A percentile compares a stretch with the other conserved stretches of the same genome.
Evolutionary conservation across 345 rosid genomes (phyloP).

Genomic region (Triadica sebifera): DNA sequence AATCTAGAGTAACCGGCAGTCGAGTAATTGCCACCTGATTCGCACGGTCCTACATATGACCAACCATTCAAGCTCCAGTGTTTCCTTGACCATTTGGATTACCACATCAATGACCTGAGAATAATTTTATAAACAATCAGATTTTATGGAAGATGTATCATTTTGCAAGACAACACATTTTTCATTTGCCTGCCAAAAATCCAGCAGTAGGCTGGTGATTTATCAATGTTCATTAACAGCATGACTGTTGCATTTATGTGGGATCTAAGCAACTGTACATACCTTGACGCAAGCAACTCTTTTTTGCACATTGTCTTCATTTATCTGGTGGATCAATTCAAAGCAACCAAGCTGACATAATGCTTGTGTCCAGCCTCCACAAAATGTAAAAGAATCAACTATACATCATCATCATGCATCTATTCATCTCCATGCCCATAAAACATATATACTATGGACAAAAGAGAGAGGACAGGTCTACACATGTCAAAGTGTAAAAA

Average conservation of each 20-base stretch:
- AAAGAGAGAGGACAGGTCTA: background rate
- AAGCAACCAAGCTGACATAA: background rate
- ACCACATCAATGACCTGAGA: background rate
- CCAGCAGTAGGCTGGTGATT: too few relatives aligned
- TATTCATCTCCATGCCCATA: background rate
- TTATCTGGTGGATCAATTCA: background rate
- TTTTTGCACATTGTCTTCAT: background rate
- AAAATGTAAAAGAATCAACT: background rate
- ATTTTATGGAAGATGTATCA: background rate
- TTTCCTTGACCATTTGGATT: background rate
- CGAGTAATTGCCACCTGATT: background rate
- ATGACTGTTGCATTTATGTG: background rate
- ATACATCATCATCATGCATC: background rate
- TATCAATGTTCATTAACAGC: background rate
- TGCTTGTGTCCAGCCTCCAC: background rate
- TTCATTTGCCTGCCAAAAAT: background rate
- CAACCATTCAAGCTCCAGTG: background rate
- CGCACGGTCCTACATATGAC: background rate
- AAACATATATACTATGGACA: background rate
- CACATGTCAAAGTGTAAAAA: conserved; percentile 2
- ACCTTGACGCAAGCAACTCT: conserved; percentile 1
- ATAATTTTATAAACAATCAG: background rate
- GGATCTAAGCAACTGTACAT: background rate
- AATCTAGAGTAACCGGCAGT: background rate
- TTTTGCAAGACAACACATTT: background rate